Evolutionary conservation across 2,329 filamentous ascomycete genomes (phyloP), one percentile per base, ranked within the genome.

Genomic region (Penicillium glabrum): DNA sequence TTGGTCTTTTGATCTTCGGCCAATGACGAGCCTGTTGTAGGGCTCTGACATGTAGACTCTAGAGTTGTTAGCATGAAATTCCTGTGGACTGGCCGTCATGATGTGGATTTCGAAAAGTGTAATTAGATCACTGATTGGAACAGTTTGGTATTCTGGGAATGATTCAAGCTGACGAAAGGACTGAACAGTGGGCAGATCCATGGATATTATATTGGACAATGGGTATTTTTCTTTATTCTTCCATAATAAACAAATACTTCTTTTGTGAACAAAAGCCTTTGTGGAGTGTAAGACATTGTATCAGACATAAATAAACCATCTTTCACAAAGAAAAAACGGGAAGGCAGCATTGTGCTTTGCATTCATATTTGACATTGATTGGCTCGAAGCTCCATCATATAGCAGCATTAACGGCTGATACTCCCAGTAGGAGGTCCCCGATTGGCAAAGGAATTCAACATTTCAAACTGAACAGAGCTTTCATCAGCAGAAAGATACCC

Each of bases 401-500:
- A 21, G 2, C 35, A 44, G n/a, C 6, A 48, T 31, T 60, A 69
- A 37, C 66, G 60, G 44, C 61, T 65, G 48, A 64, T 54, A 45
- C 59, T 57, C 6, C 60, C 62, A 33, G 58, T 53, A 46, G 61
- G 56, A 24, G 60, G 51, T 14, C 53, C 48, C 45, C 61, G 67
- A 48, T 62, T 65, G 29, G 55, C 66, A 24, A 75, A 61, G 5
- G 65, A 67, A 58, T 72, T 66, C 16, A 72, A 46, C 4, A 65
- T 53, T 52, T 67, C 62, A 49, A 75, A 74, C 8, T 66, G 60
- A 11, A 63, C 56, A 46, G 54, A 27, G 1, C 50, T 63, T 24
- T 64, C 65, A 24, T 65, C 56, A 3, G 55, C 54, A 26, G 65
- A 64, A n/a, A 75, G 51, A 56, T 67, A 64, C 2, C 73, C 73